phyloP scores from a whole-genome alignment of 148 eudicot species.

The Heliamphora exappendiculata region DNA sequence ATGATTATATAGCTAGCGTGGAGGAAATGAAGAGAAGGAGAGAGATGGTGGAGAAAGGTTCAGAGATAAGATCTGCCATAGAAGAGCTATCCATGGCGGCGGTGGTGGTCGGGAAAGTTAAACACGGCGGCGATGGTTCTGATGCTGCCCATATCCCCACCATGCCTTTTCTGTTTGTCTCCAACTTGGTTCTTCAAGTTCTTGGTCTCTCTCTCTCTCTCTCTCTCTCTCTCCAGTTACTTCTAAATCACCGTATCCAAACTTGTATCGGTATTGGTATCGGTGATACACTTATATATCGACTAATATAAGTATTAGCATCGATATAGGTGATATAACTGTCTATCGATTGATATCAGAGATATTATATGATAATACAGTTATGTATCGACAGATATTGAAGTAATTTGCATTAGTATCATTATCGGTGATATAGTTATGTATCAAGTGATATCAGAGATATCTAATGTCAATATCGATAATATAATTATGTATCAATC shows the following conservation, averaged over 20 bases:
- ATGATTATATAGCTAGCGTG: too few species aligned
- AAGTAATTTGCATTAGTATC: too few species aligned
- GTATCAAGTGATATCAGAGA: not conserved
- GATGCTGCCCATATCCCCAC: slow-evolving; percentile 33
- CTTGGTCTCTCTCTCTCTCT: slow-evolving; percentile 44
- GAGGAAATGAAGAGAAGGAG: slow-evolving; percentile 39
- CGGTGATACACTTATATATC: too few species aligned
- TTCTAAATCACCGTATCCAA: too few species aligned
- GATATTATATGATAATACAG: too few species aligned
- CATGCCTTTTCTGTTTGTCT: slow-evolving; percentile 58
- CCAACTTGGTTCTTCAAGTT: slow-evolving; percentile 55
- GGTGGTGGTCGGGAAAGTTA: slow-evolving; percentile 18
- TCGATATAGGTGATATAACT: too few species aligned
- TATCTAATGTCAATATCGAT: too few species aligned
- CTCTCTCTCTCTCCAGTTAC: not conserved
- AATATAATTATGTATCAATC: not conserved
- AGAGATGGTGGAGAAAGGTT: slow-evolving; percentile 35
- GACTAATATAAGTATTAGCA: too few species aligned
- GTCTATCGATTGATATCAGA: too few species aligned
- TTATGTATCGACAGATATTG: too few species aligned
- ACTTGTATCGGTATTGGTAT: too few species aligned
- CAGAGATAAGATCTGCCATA: slow-evolving; percentile 58
- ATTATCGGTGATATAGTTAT: too few species aligned
- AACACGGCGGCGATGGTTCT: slow-evolving; percentile 11
- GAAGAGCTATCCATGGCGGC: slow-evolving; percentile 51